Evolutionary conservation across 129 eudicot species (phyloP), one percentile per base, ranked within the genome.

Genomic region (Chrysanthemum makinoi): DNA sequence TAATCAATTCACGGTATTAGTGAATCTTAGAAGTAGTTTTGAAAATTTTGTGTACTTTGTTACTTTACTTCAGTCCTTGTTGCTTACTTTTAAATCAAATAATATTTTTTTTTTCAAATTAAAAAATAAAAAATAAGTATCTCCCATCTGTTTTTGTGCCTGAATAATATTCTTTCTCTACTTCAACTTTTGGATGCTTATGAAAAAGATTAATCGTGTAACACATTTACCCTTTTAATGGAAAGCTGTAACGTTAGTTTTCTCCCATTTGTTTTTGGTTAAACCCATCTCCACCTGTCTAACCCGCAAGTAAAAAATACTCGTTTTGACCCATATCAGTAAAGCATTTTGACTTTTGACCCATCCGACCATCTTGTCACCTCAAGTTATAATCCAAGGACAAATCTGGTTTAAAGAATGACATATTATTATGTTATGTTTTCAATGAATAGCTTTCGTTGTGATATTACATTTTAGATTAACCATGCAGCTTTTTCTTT

Each of bases 1-100:
- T 16, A 46, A 7, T 30, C 24, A 11, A 49, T 49, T 66, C 46
- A 7, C 49, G 0, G 58, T 51, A 15, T 24, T 49, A 49, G 44
- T 49, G 59, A 50, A 51, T 69, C 30, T 53, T 69, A 69, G 51
- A 62, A 26, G 30, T 2, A 28, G 73, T 9, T 69, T 49, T 28
- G n/a, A 13, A 30, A 54, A 33, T 52, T 30, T 16, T 69, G 51
- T n/a, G 5, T 16, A 52, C 18, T 50, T 49, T 12, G 17, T 68
- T 6, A 10, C 30, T 68, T 24, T 10, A 54, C 22, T 52, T 68
- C 30, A n/a, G 53, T 15, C 18, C 18, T 69, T 54, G 33, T 5
- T 68, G 20, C 11, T 63, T 53, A 54, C 2, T 10, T 10, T 6
- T 5, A 13, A 30, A 11, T 26, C 46, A 68, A 26, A 7, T n/a